These are phyloP conservation scores for Rhizomucor pusillus DNA, from an alignment of 371 early-diverging fungal species.

Conservation along the genomic window DNA sequence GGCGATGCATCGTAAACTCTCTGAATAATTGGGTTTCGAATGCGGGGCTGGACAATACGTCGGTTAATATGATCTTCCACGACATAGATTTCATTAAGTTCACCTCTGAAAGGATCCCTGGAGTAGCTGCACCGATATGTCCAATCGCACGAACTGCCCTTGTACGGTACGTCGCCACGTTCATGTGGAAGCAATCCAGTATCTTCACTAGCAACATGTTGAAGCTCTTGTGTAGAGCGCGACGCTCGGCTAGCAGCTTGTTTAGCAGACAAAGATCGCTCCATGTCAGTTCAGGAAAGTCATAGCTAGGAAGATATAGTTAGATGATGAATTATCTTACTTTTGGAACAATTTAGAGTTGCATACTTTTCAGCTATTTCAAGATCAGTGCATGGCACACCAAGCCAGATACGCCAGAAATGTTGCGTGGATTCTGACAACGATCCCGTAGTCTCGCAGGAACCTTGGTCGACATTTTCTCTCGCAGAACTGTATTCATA, in stretches of 20 bases:
- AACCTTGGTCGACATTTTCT: background rate
- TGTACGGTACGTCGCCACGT: conserved; percentile 66
- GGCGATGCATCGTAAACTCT: conserved; percentile 82
- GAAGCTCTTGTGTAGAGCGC: conserved; percentile 66
- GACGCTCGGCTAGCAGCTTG: conserved; percentile 51
- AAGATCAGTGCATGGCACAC: background rate
- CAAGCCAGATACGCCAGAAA: conserved; percentile 4
- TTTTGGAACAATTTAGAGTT: too few species aligned
- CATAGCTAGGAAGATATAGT: conserved; percentile 8
- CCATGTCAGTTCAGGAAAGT: conserved; percentile 30
- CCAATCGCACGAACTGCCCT: conserved; percentile 78
- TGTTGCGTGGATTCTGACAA: background rate
- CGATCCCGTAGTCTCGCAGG: background rate
- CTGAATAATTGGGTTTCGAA: conserved; percentile 68
- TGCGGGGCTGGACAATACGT: conserved; percentile 35
- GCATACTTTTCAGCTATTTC: background rate
- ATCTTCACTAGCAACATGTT: conserved; percentile 68
- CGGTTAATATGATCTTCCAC: background rate
- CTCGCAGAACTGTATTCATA: conserved; percentile 3
- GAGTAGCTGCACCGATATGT: conserved; percentile 63
- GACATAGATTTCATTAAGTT: background rate
- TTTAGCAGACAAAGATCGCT: conserved; percentile 30
- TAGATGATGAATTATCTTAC: too few species aligned
- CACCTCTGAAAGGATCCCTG: conserved; percentile 59
- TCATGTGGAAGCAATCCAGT: conserved; percentile 59